These are phyloP conservation scores for Mortierella sp. DNA, from an alignment of 371 early-diverging fungal species.

Conservation along the genomic window DNA sequence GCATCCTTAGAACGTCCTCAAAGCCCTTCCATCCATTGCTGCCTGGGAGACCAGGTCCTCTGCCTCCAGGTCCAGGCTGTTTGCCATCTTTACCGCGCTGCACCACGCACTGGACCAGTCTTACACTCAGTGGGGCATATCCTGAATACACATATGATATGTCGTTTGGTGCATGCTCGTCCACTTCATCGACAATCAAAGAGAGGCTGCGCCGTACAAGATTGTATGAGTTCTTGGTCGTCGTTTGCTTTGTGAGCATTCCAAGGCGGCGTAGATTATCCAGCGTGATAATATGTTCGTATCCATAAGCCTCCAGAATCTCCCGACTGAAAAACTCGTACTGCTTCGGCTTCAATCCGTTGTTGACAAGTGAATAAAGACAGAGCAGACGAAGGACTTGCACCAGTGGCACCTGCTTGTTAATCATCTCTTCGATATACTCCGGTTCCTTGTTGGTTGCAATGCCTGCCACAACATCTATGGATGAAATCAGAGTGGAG, in stretches of 20 bases:
- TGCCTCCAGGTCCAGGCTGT: slow-evolving; percentile 43
- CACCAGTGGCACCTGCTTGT: slow-evolving; percentile 74
- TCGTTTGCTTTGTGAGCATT: slow-evolving; percentile 67
- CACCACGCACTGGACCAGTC: slow-evolving; percentile 86
- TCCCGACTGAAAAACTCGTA: slow-evolving; percentile 86
- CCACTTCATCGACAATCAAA: slow-evolving; percentile 87
- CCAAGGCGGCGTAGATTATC: slow-evolving; percentile 77
- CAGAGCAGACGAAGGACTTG: slow-evolving; percentile 86
- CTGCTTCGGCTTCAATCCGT: slow-evolving; percentile 81
- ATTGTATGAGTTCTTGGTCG: slow-evolving; percentile 61
- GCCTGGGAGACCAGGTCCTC: slow-evolving; percentile 28
- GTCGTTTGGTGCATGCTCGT: slow-evolving; percentile 88
- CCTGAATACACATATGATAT: slow-evolving; percentile 94
- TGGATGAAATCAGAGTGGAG: background rate
- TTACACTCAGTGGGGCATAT: slow-evolving; percentile 90
- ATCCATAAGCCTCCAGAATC: slow-evolving; percentile 89
- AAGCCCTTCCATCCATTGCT: slow-evolving; percentile 84
- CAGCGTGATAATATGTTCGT: slow-evolving; percentile 86
- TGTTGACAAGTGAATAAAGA: slow-evolving; percentile 84
- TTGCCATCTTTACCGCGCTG: slow-evolving; percentile 38
- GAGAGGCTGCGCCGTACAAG: slow-evolving; percentile 76
- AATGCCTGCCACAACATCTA: slow-evolving; percentile 86
- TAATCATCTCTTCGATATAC: slow-evolving; percentile 87
- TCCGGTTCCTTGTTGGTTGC: slow-evolving; percentile 74
- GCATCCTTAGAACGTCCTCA: slow-evolving; percentile 81